Percentiles rank a stretch among this genome's conserved stretches.
These are phyloP conservation scores for Umbellularia californica DNA, from an alignment of 164 flowering plant species.

Conservation along the genomic window DNA sequence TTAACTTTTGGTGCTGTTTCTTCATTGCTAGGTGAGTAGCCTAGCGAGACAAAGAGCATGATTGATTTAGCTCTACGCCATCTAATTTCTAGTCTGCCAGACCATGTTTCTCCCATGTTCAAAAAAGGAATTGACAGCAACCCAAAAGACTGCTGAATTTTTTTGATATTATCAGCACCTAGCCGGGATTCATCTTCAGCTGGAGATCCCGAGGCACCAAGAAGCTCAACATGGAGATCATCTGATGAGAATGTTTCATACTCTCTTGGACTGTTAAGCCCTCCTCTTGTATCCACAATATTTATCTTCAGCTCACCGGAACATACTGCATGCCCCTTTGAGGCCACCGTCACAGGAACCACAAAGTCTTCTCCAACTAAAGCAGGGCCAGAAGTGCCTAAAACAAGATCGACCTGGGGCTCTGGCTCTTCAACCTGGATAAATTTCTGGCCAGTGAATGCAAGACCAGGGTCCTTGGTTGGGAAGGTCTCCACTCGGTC, in stretches of 20 bases:
- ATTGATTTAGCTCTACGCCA: constrained; percentile 93
- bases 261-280: constrained; percentile 86
- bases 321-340: constrained; percentile 66
- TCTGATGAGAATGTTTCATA: constrained; percentile 58
- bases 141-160: constrained; percentile 89
- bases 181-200: constrained; percentile 39
- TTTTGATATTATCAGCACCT: constrained; percentile 42
- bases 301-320: constrained; percentile 95
- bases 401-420: constrained; percentile 66
- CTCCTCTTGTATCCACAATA: constrained; percentile 84
- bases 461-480: constrained; percentile 75
- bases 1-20: constrained; percentile 55
- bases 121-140: constrained; percentile 75
- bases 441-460: constrained; percentile 81
- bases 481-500: constrained; percentile 71
- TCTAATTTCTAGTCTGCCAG: constrained; percentile 75
- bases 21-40: constrained; percentile 61
- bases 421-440: constrained; percentile 91
- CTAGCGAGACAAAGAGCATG: constrained; percentile 82
- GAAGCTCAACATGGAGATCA: constrained; percentile 81
- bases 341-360: constrained; percentile 63
- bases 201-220: constrained; percentile 50
- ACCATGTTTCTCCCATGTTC: constrained; percentile 69
- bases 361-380: constrained; percentile 82
- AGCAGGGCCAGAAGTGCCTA: constrained; percentile 74